phyloP scores from a whole-genome alignment of 768 basidiomycete genomes.

The Serendipita sp. region DNA sequence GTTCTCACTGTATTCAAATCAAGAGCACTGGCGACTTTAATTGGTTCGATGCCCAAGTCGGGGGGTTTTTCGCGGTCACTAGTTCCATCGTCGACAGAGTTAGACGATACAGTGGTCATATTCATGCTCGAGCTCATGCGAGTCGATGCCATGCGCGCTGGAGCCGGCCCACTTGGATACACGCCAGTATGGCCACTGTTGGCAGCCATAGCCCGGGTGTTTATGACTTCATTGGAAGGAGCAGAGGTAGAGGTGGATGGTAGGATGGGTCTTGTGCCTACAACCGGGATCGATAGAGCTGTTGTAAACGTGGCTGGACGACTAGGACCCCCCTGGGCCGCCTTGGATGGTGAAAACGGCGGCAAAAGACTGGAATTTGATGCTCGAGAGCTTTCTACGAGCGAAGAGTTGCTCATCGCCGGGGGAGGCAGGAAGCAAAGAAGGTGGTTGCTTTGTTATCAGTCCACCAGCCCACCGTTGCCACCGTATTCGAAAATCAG shows the following conservation, averaged over 20 bases:
- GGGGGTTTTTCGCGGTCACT: background rate
- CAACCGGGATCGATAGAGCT: constrained; percentile 60
- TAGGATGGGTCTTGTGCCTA: constrained; percentile 49
- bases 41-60: background rate
- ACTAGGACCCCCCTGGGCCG: background rate
- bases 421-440: background rate
- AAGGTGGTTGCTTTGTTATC: background rate
- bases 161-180: background rate
- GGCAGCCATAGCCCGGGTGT: background rate
- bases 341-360: background rate
- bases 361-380: no score
- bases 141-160: background rate
- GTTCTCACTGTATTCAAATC: constrained; percentile 6
- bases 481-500: no score
- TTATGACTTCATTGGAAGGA: background rate
- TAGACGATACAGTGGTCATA: background rate
- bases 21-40: background rate
- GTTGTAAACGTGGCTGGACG: constrained; percentile 35
- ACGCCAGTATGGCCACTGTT: constrained; percentile 32
- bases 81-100: background rate
- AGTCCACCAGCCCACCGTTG: background rate
- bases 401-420: no score
- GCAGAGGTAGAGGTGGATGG: background rate
- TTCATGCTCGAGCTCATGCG: background rate
- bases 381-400: no score